Base-by-base conservation (phyloP, 192 early-diverging fungal genomes). In the Backusella luteola region DNA sequence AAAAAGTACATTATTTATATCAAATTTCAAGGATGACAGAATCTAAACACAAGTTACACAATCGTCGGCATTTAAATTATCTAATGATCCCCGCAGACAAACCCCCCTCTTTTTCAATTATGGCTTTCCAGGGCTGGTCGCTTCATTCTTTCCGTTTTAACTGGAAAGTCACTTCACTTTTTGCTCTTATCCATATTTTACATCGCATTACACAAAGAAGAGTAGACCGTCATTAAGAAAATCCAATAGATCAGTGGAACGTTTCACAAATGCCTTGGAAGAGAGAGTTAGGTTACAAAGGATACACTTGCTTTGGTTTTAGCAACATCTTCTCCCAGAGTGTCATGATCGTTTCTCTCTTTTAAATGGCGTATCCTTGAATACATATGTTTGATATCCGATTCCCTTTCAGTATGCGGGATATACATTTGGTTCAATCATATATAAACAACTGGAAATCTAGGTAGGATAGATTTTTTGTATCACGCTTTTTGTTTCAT, bases 81-180 rank as follows among this genome's bases (percentile, higher is more conserved):
- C 5, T 34, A 69, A 41, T 4, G n/a, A 69, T 69, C 68, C 21
- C 68, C 68, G 68, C 41, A 69, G 21, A 21, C n/a, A 69, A 69
- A 7, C 41, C 38, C 68, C 68, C 38, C 12, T n/a, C 21, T 69
- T 35, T 68, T 69, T 69, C 1, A 17, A 19, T 69, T 35, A 34
- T 35, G 34, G n/a, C 34, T 63, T 29, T 63, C 21, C 56, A 63
- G 26, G 12, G 56, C 56, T 59, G 53, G 17, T 59, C 11, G 53
- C 23, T 59, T 59, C 53, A 29, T 26, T 63, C 56, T 63, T 63
- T 63, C 56, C 26, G 12, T 63, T 63, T 9, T 26, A 29, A 63
- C 56, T 63, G 26, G 21, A 29, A 23, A 63, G 9, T 11, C 23
- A 63, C 56, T 63, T 63, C 12, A 63, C 1, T 26, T 63, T 29